Evolutionary conservation across 1,284 basidiomycete genomes (phyloP), one percentile per base, ranked within the genome.

Genomic region (Chondrostereum purpureum): DNA sequence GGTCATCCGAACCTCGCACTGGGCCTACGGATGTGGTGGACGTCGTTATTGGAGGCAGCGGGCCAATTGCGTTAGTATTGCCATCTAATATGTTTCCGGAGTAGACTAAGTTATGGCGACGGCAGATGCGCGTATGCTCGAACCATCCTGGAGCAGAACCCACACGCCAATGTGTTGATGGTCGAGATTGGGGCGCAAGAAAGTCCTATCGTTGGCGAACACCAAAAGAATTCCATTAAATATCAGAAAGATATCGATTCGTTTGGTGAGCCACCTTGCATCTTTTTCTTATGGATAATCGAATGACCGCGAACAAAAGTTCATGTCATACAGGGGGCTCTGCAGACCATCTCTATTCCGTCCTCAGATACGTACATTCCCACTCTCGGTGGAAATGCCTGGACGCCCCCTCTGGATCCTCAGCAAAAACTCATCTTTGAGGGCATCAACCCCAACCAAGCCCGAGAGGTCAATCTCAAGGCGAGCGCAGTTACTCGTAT

Each of bases 401-500:
- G 46, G 46, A 44, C 35, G 2, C 42, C 46, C n/a, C n/a, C n/a
- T n/a, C n/a, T n/a, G 10, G 39, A 16, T 14, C 12, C 34, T 12
- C 20, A 23, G 13, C 13, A 38, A n/a, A 2, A 4, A 13, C 33
- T n/a, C 16, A 13, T 5, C 16, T n/a, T 37, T n/a, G 22, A 44
- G 14, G 43, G 43, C 6, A 37, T n/a, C 27, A 44, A 44, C 27
- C 43, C 43, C 4, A 6, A 39, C 18, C 43, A 44, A 22, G 20
- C 23, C 14, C 43, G 12, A 11, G 43, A 21, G 34, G 10, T 5
- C 14, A 48, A 48, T 22, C 39, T 48, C n/a, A n/a, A n/a, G 3
- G 47, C 43, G 1, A 23, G 17, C 13, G 55, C 61, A n/a, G 55
- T 63, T 23, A 61, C 61, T 1, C 58, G 58, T 24, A 50, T 54